Evolutionary conservation across 1,139 yeast genomes (phyloP).

Genomic region (Lodderomyces oxycetoniae): DNA sequence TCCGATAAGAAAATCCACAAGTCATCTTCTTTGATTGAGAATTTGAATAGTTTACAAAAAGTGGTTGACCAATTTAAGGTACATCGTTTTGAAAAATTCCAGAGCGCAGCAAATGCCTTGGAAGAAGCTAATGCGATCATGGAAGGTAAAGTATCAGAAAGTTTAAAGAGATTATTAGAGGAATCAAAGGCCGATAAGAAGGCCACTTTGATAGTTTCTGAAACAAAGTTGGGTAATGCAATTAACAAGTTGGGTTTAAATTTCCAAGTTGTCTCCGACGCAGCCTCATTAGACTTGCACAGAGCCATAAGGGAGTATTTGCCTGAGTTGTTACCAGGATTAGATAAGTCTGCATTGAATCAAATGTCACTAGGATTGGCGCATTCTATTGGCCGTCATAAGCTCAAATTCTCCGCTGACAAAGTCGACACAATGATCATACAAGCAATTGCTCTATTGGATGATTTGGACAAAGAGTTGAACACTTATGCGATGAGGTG

Average conservation of each 20-base stretch:
- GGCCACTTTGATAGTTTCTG: slow-evolving; percentile 86
- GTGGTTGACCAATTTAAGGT: slow-evolving; percentile 79
- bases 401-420: slow-evolving; percentile 94
- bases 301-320: slow-evolving; percentile 92
- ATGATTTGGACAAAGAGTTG: slow-evolving; percentile 94
- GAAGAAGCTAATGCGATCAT: slow-evolving; percentile 91
- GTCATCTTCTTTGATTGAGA: slow-evolving; percentile 68
- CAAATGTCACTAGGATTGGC: slow-evolving; percentile 97
- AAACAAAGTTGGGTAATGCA: slow-evolving; percentile 92
- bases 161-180: slow-evolving; percentile 69
- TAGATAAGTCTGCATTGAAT: slow-evolving; percentile 75
- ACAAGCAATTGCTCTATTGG: slow-evolving; percentile 95
- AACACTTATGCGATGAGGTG: slow-evolving; percentile 98
- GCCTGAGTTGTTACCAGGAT: slow-evolving; percentile 92
- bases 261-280: slow-evolving; percentile 87
- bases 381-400: slow-evolving; percentile 96
- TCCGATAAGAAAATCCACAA: slow-evolving; percentile 96
- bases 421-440: slow-evolving; percentile 98
- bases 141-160: slow-evolving; percentile 90
- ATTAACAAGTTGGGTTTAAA: slow-evolving; percentile 90
- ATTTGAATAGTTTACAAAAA: slow-evolving; percentile 77
- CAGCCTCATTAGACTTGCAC: slow-evolving; percentile 89
- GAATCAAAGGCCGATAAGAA: slow-evolving; percentile 86
- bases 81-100: slow-evolving; percentile 92
- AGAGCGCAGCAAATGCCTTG: slow-evolving; percentile 90